Percentiles rank a stretch among this genome's conserved stretches.
Evolutionary conservation across 73 alveolate genomes (phyloP).

Genomic region (Effrenium voratum): DNA sequence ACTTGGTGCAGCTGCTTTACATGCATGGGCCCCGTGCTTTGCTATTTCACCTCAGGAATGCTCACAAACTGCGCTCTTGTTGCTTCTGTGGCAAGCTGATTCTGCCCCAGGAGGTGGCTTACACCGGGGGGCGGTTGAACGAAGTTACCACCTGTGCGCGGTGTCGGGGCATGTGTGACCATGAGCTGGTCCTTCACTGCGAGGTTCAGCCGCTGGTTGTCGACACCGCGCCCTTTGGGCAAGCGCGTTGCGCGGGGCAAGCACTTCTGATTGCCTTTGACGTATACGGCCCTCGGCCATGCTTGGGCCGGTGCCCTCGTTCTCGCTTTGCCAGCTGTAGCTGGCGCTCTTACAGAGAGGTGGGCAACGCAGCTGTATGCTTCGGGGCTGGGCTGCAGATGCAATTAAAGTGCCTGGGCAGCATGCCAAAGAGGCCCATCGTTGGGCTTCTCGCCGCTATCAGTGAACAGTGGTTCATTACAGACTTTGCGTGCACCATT

Average conservation of each 20-base stretch:
- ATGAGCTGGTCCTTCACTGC: conserved; percentile 18
- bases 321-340: not conserved
- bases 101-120: conserved; percentile 33
- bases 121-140: not conserved
- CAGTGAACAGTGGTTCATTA: conserved; percentile 55
- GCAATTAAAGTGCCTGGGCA: not conserved
- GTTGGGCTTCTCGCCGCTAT: conserved; percentile 51
- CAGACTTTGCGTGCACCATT: conserved; percentile 67
- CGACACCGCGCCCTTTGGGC: not conserved
- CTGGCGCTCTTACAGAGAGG: conserved; percentile 57
- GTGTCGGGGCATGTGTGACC: not conserved
- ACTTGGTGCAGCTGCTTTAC: not conserved
- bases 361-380: not conserved
- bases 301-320: conserved; percentile 48
- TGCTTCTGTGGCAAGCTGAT: not conserved
- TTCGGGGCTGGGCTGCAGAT: not conserved
- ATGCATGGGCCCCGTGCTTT: not conserved
- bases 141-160: not conserved
- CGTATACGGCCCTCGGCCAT: conserved; percentile 24
- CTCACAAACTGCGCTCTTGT: not conserved
- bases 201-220: conserved; percentile 31
- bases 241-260: not conserved
- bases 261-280: conserved; percentile 19
- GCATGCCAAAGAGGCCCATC: not conserved
- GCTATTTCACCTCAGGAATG: not conserved